Evolutionary conservation across 331 rosid genomes (phyloP), one percentile per base, ranked within the genome.

Genomic region (Pyrus hybrid): DNA sequence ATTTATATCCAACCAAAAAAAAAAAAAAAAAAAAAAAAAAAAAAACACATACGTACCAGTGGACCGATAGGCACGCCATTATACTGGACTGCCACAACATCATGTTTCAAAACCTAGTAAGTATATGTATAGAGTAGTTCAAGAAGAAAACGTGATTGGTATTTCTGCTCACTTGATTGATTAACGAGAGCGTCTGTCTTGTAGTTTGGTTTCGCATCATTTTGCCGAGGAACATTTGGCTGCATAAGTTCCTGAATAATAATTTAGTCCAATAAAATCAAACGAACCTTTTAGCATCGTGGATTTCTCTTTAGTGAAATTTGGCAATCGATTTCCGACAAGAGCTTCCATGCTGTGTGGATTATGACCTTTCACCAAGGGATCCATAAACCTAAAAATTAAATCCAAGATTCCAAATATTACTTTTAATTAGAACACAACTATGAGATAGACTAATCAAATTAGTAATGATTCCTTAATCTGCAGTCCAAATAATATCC

Each of bases 231-330:
- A 5, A 70, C 54, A 14, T 65, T 65, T 32, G 13, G 74, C 66
- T 5, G 68, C 76, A 16, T 63, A 81, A 16, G 69, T 57, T 45
- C 84, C 43, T 6, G 82, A 54, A 37, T 84, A 84, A 23, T 77
- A 84, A 43, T 78, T 84, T 60, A 84, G 10, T 18, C 83, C 82
- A 58, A 78, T 64, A 43, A 78, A 84, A 75, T 84, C 80, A 33
- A 66, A 70, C 1, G 88, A 81, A 20, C 77, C 80, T 23, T 14
- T 72, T 2, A 85, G 3, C 33, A 68, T 5, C 6, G 45, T 22
- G 22, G 79, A 62, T 66, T 81, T 63, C 26, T 68, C 30, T 43
- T 67, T 12, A 11, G 83, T 81, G 74, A 85, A 81, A 61, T 23
- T 29, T 5, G 82, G 84, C 20, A 83, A 63, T 56, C 84, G 66